Evolutionary conservation across 176 grass and related monocot species (phyloP).

Genomic region (Lolium perenne): DNA sequence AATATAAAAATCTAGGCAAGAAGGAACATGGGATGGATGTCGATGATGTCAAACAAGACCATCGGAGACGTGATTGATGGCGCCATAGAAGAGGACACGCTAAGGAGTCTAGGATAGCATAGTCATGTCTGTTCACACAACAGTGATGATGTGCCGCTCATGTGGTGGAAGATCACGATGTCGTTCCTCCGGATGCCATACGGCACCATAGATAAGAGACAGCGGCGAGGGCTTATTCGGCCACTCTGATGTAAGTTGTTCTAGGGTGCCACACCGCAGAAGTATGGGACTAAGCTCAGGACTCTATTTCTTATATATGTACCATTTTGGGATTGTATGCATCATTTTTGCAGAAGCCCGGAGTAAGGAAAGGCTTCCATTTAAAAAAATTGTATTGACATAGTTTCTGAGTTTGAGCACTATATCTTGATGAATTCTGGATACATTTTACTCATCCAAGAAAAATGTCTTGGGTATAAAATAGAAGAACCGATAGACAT

Average conservation of each 20-base stretch:
- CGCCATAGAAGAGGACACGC: too few species aligned
- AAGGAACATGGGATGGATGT: too few species aligned
- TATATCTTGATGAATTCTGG: not conserved
- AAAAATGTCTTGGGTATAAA: not conserved
- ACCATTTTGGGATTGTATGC: not conserved
- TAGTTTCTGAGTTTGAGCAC: not conserved
- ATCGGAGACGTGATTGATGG: too few species aligned
- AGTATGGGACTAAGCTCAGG: not conserved
- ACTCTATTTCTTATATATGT: not conserved
- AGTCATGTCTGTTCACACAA: not conserved
- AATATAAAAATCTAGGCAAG: too few species aligned
- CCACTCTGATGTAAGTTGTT: not conserved
- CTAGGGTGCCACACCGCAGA: not conserved
- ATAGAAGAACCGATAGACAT: not conserved
- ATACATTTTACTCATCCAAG: not conserved
- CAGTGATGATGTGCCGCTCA: not conserved
- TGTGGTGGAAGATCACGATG: not conserved
- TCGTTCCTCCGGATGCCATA: not conserved
- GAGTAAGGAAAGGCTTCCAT: not conserved
- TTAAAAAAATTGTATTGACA: not conserved
- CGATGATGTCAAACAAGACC: too few species aligned
- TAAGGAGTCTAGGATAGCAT: too few species aligned
- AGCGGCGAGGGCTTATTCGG: not conserved
- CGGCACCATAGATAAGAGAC: not conserved
- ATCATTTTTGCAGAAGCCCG: not conserved